Percentiles rank a stretch among this genome's conserved stretches.
These are phyloP conservation scores for Sporothrix brunneoviolacea DNA, from an alignment of 2,329 filamentous ascomycete genomes.

Conservation along the genomic window DNA sequence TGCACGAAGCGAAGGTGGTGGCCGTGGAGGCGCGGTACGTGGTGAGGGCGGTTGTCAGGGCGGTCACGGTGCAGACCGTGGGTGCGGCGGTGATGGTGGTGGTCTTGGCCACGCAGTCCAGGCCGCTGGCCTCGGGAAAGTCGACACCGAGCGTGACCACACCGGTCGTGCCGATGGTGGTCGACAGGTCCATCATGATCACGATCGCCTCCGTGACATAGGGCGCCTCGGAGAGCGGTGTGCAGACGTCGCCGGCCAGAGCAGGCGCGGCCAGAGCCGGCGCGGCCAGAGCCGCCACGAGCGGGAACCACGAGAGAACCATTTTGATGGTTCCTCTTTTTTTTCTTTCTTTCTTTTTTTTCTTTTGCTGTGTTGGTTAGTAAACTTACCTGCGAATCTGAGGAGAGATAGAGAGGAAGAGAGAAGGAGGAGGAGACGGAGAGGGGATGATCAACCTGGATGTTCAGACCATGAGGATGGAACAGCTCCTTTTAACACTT, in stretches of 20 bases:
- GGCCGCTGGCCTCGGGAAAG: background rate
- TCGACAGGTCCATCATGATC: background rate
- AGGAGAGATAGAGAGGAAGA: no score
- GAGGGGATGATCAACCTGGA: no score
- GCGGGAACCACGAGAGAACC: background rate
- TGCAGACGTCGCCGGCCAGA: background rate
- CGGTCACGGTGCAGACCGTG: background rate
- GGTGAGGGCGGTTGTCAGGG: background rate
- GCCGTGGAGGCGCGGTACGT: background rate
- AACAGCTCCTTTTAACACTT: no score
- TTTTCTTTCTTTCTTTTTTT: no score
- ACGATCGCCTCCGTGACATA: background rate
- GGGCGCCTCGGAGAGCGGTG: background rate
- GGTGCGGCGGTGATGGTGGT: background rate
- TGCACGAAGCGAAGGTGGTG: background rate
- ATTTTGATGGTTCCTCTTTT: background rate
- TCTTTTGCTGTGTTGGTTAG: no score
- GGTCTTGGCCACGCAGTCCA: conserved; percentile 3
- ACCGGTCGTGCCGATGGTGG: background rate
- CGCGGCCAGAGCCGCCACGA: background rate
- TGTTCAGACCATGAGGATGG: no score
- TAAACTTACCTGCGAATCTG: no score
- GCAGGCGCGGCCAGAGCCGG: no score
- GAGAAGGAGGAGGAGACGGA: no score
- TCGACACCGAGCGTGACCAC: background rate